Evolutionary conservation across 768 basidiomycete genomes (phyloP).

Genomic region (Suillus lakei): DNA sequence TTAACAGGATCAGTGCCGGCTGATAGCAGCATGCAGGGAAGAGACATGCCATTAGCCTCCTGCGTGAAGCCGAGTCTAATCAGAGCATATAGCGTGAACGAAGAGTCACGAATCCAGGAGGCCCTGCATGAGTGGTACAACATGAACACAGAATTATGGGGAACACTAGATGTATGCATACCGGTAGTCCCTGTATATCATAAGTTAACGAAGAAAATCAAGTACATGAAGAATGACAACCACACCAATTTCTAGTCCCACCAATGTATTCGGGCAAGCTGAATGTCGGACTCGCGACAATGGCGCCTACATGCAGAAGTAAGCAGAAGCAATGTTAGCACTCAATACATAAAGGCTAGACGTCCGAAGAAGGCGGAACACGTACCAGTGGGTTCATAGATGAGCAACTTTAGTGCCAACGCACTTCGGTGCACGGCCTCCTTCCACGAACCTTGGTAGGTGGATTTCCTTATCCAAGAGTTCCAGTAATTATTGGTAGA

Average conservation of each 20-base stretch:
- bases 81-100: conserved; percentile 94
- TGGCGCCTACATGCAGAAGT: conserved; percentile 61
- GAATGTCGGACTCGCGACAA: conserved; percentile 95
- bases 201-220: conserved; percentile 1
- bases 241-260: conserved; percentile 85
- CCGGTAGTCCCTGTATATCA: conserved; percentile 62
- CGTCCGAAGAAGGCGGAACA: neutral
- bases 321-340: neutral
- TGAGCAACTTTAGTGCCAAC: conserved; percentile 90
- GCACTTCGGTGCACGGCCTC: conserved; percentile 94
- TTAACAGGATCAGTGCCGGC: neutral
- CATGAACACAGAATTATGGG: neutral
- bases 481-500: conserved; percentile 86
- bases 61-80: conserved; percentile 93
- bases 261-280: conserved; percentile 92
- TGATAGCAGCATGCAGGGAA: neutral
- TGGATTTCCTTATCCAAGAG: conserved; percentile 86
- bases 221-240: conserved; percentile 10
- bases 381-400: conserved; percentile 87
- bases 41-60: conserved; percentile 78
- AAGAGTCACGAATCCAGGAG: conserved; percentile 94
- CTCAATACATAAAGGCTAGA: neutral
- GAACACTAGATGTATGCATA: conserved; percentile 24
- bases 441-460: conserved; percentile 93
- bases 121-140: conserved; percentile 46